Evolutionary conservation across 768 basidiomycete genomes (phyloP).

Genomic region (Leccinum pellstonianum): DNA sequence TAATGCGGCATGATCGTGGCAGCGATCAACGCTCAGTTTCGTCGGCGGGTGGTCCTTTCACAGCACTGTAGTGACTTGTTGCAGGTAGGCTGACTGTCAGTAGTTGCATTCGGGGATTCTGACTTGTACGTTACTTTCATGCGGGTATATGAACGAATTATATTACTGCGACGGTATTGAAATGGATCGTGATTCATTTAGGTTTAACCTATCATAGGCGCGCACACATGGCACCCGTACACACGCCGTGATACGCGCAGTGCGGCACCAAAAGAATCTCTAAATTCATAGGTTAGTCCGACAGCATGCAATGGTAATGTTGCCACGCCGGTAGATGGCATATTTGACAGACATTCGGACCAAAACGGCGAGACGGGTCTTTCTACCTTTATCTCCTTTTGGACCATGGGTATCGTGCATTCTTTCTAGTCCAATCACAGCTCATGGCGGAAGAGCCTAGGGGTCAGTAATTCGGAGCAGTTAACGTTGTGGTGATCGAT

Average conservation of each 20-base stretch:
- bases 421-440: neutral
- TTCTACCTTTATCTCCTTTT: neutral
- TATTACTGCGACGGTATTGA: neutral
- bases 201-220: neutral
- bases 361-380: neutral
- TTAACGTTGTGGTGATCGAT: neutral
- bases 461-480: neutral
- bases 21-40: too few relatives aligned
- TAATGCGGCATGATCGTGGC: too few relatives aligned
- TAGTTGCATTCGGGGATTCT: neutral
- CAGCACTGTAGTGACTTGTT: neutral
- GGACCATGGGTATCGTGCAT: neutral
- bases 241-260: too few relatives aligned
- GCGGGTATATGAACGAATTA: neutral
- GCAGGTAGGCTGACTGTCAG: neutral
- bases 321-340: neutral
- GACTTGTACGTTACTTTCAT: neutral
- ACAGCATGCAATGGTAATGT: neutral
- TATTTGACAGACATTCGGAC: neutral
- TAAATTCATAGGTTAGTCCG: neutral
- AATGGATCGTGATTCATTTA: too few relatives aligned
- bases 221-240: neutral
- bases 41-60: neutral
- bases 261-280: too few relatives aligned
- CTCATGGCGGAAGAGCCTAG: neutral